A percentile compares a stretch with the other conserved stretches of the same genome.
phyloP scores from a whole-genome alignment of 441 rosid genomes.

The Kokia cookei region DNA sequence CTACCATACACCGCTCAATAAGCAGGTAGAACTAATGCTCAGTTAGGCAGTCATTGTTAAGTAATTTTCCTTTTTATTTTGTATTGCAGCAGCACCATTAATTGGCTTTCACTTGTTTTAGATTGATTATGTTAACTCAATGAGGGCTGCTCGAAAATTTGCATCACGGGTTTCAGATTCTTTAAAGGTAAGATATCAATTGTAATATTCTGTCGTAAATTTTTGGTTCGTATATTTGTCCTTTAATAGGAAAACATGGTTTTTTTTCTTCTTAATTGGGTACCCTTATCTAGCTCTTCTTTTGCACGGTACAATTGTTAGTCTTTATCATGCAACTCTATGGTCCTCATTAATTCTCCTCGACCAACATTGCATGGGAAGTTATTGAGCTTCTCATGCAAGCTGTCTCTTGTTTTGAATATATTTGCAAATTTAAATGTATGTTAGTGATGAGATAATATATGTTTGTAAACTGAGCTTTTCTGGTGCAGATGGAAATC shows the following conservation, averaged over 20 bases:
- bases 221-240: neutral
- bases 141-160: constrained; percentile 92
- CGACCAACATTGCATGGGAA: neutral
- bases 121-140: constrained; percentile 82
- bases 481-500: constrained; percentile 75
- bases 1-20: constrained; percentile 93
- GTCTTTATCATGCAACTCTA: neutral
- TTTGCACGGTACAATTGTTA: neutral
- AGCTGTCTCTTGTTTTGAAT: neutral
- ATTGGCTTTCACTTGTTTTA: constrained; percentile 23
- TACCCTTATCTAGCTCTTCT: neutral
- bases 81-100: neutral
- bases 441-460: neutral
- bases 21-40: constrained; percentile 51
- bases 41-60: constrained; percentile 6
- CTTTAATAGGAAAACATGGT: neutral
- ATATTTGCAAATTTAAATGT: neutral
- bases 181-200: constrained; percentile 52
- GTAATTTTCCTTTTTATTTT: neutral
- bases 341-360: constrained; percentile 2
- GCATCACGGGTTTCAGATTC: constrained; percentile 72
- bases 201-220: neutral
- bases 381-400: neutral
- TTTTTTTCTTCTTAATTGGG: constrained; percentile 1
- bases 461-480: constrained; percentile 5